A percentile compares a stretch with the other conserved stretches of the same genome.
These are phyloP conservation scores for Lipomyces oligophaga DNA, from an alignment of 805 yeast species.

Conservation along the genomic window DNA sequence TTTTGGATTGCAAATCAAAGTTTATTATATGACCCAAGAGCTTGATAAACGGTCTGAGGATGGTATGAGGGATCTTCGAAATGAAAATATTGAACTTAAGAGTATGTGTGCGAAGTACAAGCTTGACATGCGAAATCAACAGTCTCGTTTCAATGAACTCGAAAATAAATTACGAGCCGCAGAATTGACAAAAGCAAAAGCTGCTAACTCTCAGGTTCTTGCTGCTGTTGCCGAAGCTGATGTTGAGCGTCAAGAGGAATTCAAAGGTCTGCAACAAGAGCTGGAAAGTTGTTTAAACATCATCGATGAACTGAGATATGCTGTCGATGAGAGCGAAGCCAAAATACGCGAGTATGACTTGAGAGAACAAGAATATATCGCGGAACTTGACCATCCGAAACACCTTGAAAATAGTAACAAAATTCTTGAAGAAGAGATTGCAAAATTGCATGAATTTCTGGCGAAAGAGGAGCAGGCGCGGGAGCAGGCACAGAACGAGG, in stretches of 20 bases:
- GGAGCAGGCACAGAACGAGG: slow-evolving; percentile 19
- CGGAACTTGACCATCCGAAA: slow-evolving; percentile 7
- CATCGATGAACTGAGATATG: slow-evolving; percentile 16
- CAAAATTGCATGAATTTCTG: slow-evolving; percentile 14
- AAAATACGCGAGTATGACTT: slow-evolving; percentile 4
- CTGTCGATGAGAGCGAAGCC: slow-evolving; percentile 7
- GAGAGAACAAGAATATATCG: slow-evolving; percentile 8
- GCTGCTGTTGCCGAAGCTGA: slow-evolving; percentile 2
- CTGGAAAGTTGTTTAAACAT: slow-evolving; percentile 9
- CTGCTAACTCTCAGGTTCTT: neutral
- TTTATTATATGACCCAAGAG: slow-evolving; percentile 28
- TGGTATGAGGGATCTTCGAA: slow-evolving; percentile 26
- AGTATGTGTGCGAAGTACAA: slow-evolving; percentile 24
- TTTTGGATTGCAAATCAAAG: slow-evolving; percentile 30
- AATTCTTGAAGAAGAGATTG: slow-evolving; percentile 17
- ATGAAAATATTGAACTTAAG: slow-evolving; percentile 29
- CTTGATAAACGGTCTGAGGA: slow-evolving; percentile 31
- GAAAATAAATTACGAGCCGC: slow-evolving; percentile 12
- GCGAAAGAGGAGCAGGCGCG: slow-evolving; percentile 21
- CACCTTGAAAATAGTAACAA: slow-evolving; percentile 6
- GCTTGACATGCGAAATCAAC: slow-evolving; percentile 25
- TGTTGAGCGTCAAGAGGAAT: slow-evolving; percentile 4
- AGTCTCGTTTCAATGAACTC: slow-evolving; percentile 21
- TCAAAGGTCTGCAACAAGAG: slow-evolving; percentile 14
- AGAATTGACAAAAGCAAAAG: slow-evolving; percentile 1